These are phyloP conservation scores for Fistulifera pelliculosa DNA, from an alignment of 108 stramenopile species.

Conservation along the genomic window DNA sequence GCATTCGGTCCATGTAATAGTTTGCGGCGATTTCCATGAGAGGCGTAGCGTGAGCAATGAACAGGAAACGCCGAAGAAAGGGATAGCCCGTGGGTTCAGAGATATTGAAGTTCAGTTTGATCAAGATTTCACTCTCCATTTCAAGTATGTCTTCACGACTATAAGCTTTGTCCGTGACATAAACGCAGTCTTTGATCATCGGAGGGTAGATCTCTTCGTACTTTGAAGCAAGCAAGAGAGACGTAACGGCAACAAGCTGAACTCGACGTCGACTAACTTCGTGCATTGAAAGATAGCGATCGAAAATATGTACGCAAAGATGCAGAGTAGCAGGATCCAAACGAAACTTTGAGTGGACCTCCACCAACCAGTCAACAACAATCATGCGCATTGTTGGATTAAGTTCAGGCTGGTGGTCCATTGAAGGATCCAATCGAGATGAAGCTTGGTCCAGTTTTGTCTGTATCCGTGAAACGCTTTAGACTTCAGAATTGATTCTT, in stretches of 20 bases:
- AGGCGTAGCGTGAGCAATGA: constrained; percentile 36
- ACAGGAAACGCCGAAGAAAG: constrained; percentile 86
- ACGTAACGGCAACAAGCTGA: constrained; percentile 98
- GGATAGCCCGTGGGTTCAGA: constrained; percentile 89
- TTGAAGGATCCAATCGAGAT: constrained; percentile 42
- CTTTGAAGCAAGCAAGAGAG: constrained; percentile 94
- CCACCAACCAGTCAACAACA: constrained; percentile 97
- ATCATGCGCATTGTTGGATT: constrained; percentile 95
- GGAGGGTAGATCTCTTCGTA: constrained; percentile 99
- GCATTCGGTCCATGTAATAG: constrained; percentile 90
- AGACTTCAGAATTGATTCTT: too few relatives aligned
- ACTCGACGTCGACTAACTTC: constrained; percentile 76
- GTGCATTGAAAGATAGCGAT: constrained; percentile 79
- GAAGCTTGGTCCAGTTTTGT: constrained; percentile 4
- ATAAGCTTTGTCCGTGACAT: constrained; percentile 95
- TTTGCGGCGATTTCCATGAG: constrained; percentile 36
- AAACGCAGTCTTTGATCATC: constrained; percentile 93
- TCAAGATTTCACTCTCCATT: constrained; percentile 91
- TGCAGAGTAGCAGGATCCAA: constrained; percentile 95
- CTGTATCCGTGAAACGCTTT: too few relatives aligned
- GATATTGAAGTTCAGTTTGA: constrained; percentile 77
- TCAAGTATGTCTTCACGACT: constrained; percentile 81
- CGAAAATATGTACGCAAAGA: constrained; percentile 96
- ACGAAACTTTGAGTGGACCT: constrained; percentile 98
- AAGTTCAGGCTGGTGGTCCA: constrained; percentile 79